A percentile compares a stretch with the other conserved stretches of the same genome.
phyloP scores from a whole-genome alignment of 805 yeast genomes.

The Candida coleopterorum region DNA sequence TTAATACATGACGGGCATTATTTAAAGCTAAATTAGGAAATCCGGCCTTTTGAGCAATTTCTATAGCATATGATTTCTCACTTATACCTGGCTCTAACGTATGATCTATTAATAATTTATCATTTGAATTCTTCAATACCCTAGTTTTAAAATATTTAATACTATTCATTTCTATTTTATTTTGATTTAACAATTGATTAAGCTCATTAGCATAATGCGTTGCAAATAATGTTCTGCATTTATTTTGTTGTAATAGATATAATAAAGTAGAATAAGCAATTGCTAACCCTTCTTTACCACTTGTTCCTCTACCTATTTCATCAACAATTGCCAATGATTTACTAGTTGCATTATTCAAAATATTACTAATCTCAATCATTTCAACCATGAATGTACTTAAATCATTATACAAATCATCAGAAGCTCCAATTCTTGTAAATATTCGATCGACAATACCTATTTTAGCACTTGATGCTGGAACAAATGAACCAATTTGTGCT shows the following conservation, averaged over 20 bases:
- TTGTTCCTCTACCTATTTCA: slow-evolving; percentile 84
- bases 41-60: slow-evolving; percentile 75
- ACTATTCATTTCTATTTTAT: slow-evolving; percentile 21
- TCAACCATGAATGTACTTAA: slow-evolving; percentile 88
- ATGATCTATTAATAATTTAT: slow-evolving; percentile 47
- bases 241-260: slow-evolving; percentile 48
- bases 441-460: slow-evolving; percentile 72
- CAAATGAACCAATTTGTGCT: slow-evolving; percentile 71
- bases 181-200: slow-evolving; percentile 29
- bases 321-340: slow-evolving; percentile 63
- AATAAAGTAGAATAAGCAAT: slow-evolving; percentile 74
- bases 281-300: slow-evolving; percentile 78
- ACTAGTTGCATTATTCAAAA: slow-evolving; percentile 50
- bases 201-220: slow-evolving; percentile 64
- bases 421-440: slow-evolving; percentile 83
- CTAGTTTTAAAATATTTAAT: slow-evolving; percentile 29
- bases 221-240: slow-evolving; percentile 79
- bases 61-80: slow-evolving; percentile 68
- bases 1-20: slow-evolving; percentile 39
- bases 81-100: slow-evolving; percentile 63
- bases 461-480: slow-evolving; percentile 59
- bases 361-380: slow-evolving; percentile 61
- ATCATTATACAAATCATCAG: slow-evolving; percentile 70
- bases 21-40: slow-evolving; percentile 59
- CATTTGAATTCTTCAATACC: slow-evolving; percentile 15